phyloP scores from a whole-genome alignment of 1,139 yeast species.

The Taphrina wiesneri region DNA sequence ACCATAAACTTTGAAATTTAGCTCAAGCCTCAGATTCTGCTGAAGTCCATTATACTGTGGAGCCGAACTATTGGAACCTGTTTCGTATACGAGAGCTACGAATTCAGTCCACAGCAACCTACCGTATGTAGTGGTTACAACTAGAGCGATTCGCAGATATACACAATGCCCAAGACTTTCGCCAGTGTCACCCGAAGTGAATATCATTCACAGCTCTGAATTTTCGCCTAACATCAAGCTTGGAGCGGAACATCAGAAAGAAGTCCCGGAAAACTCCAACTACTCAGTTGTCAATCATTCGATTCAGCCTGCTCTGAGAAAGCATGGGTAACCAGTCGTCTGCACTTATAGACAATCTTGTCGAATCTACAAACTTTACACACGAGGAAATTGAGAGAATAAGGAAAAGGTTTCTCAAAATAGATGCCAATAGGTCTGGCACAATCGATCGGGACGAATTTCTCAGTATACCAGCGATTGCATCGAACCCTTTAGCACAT shows the following conservation, averaged over 20 bases:
- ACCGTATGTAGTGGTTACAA: no score
- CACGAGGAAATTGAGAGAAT: constrained; percentile 88
- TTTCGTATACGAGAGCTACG: no score
- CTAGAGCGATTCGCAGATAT: no score
- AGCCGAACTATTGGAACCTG: no score
- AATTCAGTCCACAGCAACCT: no score
- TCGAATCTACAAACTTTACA: constrained; percentile 50
- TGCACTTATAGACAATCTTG: constrained; percentile 30
- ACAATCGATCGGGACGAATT: constrained; percentile 89
- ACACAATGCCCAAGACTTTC: no score
- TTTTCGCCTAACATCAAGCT: not conserved
- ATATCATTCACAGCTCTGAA: no score
- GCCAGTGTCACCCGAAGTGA: no score
- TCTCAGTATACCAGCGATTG: constrained; percentile 87
- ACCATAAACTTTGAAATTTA: not conserved
- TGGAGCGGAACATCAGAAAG: not conserved
- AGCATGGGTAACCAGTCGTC: constrained; percentile 34
- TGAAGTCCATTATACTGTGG: no score
- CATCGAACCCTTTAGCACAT: constrained; percentile 83
- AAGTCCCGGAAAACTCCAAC: not conserved
- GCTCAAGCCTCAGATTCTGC: no score
- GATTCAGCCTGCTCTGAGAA: not conserved
- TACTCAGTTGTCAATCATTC: not conserved
- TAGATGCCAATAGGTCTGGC: constrained; percentile 91
- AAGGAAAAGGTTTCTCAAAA: constrained; percentile 88